Percentiles rank a stretch among this genome's conserved stretches.
These are phyloP conservation scores for Choanephora cucurbitarum DNA, from an alignment of 371 early-diverging fungal species.

Conservation along the genomic window DNA sequence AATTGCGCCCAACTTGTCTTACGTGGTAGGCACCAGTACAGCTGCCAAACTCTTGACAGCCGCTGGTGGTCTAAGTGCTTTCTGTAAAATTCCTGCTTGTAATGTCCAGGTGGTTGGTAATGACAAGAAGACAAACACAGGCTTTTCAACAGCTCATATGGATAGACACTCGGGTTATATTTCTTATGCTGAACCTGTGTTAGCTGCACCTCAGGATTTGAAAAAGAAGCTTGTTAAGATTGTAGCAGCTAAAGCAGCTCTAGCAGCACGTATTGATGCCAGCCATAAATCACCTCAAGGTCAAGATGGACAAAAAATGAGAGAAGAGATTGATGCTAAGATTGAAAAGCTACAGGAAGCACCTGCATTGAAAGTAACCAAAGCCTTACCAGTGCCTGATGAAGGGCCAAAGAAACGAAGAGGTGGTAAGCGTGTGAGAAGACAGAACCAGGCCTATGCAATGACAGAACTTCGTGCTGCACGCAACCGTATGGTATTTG, in stretches of 20 bases:
- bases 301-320: slow-evolving; percentile 65
- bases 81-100: slow-evolving; percentile 91
- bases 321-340: slow-evolving; percentile 83
- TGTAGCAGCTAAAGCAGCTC: slow-evolving; percentile 79
- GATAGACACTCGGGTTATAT: slow-evolving; percentile 81
- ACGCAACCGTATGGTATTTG: slow-evolving; percentile 91
- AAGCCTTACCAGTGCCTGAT: slow-evolving; percentile 91
- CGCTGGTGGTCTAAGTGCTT: slow-evolving; percentile 86
- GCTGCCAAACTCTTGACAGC: slow-evolving; percentile 92
- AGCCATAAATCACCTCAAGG: slow-evolving; percentile 73
- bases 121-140: slow-evolving; percentile 67
- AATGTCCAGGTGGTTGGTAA: slow-evolving; percentile 75
- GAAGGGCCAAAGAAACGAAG: slow-evolving; percentile 90
- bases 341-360: slow-evolving; percentile 88
- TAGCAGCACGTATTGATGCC: slow-evolving; percentile 92
- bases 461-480: slow-evolving; percentile 89
- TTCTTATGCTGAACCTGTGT: slow-evolving; percentile 74
- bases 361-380: slow-evolving; percentile 80
- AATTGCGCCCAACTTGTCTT: slow-evolving; percentile 93
- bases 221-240: slow-evolving; percentile 77
- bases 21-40: slow-evolving; percentile 82
- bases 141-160: slow-evolving; percentile 74
- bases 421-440: slow-evolving; percentile 86
- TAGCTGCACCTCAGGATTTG: slow-evolving; percentile 71
- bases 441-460: slow-evolving; percentile 82